A percentile compares a stretch with the other conserved stretches of the same genome.
Evolutionary conservation across 768 basidiomycete species (phyloP).

Genomic region (Kwoniella pini): DNA sequence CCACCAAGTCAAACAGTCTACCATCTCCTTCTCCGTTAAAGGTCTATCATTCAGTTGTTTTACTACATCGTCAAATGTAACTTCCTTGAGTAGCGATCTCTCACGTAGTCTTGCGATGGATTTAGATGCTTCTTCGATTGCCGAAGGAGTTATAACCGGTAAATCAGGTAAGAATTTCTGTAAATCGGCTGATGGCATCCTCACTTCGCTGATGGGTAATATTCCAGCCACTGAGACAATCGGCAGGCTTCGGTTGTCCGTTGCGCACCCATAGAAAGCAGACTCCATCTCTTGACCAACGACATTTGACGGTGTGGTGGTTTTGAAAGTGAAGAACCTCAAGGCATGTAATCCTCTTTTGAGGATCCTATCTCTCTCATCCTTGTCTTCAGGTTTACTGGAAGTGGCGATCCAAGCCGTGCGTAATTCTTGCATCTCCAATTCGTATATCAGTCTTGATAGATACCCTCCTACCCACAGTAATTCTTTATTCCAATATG

Average conservation of each 20-base stretch:
- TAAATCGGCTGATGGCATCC: constrained; percentile 72
- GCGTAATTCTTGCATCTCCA: constrained; percentile 64
- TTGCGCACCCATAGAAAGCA: constrained; percentile 73
- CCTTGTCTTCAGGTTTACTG: constrained; percentile 33
- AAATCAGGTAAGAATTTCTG: constrained; percentile 73
- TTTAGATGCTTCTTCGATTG: constrained; percentile 62
- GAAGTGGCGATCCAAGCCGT: constrained; percentile 42
- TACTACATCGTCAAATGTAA: constrained; percentile 80
- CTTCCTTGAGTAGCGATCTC: constrained; percentile 68
- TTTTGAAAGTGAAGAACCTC: constrained; percentile 84
- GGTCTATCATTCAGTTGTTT: constrained; percentile 71
- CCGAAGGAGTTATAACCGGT: constrained; percentile 68
- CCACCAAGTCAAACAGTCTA: constrained; percentile 91
- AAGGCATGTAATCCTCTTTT: constrained; percentile 73
- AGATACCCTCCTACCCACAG: constrained; percentile 81
- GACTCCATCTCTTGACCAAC: constrained; percentile 71
- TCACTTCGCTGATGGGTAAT: constrained; percentile 65
- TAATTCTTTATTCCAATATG: constrained; percentile 73
- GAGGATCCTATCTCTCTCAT: constrained; percentile 58
- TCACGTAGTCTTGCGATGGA: constrained; percentile 67
- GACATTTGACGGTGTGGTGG: constrained; percentile 80
- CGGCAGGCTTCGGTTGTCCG: constrained; percentile 61
- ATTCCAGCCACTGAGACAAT: constrained; percentile 77
- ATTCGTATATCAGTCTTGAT: constrained; percentile 77
- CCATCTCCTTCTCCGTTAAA: constrained; percentile 69